A percentile compares a stretch with the other conserved stretches of the same genome.
Evolutionary conservation across 768 basidiomycete genomes (phyloP).

Genomic region (Goffeauzyma gilvescens): DNA sequence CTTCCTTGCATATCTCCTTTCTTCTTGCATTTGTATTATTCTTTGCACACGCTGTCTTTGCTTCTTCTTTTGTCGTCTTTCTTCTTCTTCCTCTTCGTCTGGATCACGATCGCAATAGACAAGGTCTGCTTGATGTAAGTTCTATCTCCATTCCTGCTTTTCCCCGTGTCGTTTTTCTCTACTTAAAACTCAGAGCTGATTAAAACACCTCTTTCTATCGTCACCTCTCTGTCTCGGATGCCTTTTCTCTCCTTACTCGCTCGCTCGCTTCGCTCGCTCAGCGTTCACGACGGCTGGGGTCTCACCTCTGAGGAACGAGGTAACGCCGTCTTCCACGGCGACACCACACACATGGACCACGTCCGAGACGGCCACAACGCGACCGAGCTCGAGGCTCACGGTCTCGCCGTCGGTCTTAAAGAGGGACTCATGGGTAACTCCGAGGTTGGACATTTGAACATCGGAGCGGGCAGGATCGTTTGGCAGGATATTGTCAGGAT

Average conservation of each 20-base stretch:
- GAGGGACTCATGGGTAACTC: conserved; percentile 97
- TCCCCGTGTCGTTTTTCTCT: neutral
- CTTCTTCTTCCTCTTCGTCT: no score
- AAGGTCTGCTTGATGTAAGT: conserved; percentile 80
- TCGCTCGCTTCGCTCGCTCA: no score
- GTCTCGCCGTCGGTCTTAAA: conserved; percentile 73
- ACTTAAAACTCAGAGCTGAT: neutral
- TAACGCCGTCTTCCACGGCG: conserved; percentile 68
- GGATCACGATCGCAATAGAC: conserved; percentile 33
- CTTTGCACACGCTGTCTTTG: neutral
- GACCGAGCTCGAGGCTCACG: conserved; percentile 60
- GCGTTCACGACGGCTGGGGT: conserved; percentile 93
- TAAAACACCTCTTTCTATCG: neutral
- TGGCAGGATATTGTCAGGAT: conserved; percentile 98
- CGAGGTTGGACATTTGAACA: conserved; percentile 88
- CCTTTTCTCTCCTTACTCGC: neutral
- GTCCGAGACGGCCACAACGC: conserved; percentile 59
- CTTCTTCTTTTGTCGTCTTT: neutral
- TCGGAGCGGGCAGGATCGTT: conserved; percentile 81
- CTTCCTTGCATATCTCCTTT: no score
- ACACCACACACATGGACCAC: conserved; percentile 73
- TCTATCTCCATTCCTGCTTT: neutral
- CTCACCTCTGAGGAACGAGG: conserved; percentile 50
- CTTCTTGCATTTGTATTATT: no score
- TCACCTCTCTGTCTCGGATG: conserved; percentile 32